Evolutionary conservation across 2,329 filamentous ascomycete species (phyloP), one percentile per base, ranked within the genome.

Genomic region (Allantophomopsis cytisporea): DNA sequence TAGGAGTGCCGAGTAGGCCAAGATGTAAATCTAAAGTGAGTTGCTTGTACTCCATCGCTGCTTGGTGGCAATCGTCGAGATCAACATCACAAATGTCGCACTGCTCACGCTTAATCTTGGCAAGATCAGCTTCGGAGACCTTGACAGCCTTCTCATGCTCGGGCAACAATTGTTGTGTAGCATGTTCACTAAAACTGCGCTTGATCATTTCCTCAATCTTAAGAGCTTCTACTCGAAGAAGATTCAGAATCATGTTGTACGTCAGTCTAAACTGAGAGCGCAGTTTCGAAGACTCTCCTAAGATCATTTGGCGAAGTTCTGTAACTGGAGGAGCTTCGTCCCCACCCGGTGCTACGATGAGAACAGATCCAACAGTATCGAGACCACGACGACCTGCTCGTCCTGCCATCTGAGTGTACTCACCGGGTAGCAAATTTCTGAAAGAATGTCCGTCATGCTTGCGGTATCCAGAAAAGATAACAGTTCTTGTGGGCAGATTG

Each of bases 181-280:
- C 89, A 60, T 98, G 91, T 59, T 98, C 91, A 39, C 89, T 95
- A 67, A 98, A 98, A 58, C 88, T 95, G 48, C 91, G 82, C 70
- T 98, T 98, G 66, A 98, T 98, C 91, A 98, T 98, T 61, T 98
- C 91, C 58, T 98, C 91, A 50, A 98, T 96, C 64, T 95, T 96
- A 47, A 98, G 64, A 2, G 91, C 91, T 59, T 98, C 91, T 2
- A 98, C 91, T 30, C 91, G 81, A 37, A 98, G 68, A 23, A 98
- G 68, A 54, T 96, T 98, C 21, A 98, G 66, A 44, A 98, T 98
- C 91, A 98, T 98, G 62, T 96, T 98, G 67, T 98, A 98, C 0
- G 93, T 98, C 36, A 98, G 68, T 44, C 91, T 77, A 68, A 98
- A 98, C 55, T 98, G 91, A 6, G 89, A 96, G 36, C 87, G 77